Evolutionary conservation across 139 green algal species (phyloP), one percentile per base, ranked within the genome.

Genomic region (Chlamydomonas schloesseri): DNA sequence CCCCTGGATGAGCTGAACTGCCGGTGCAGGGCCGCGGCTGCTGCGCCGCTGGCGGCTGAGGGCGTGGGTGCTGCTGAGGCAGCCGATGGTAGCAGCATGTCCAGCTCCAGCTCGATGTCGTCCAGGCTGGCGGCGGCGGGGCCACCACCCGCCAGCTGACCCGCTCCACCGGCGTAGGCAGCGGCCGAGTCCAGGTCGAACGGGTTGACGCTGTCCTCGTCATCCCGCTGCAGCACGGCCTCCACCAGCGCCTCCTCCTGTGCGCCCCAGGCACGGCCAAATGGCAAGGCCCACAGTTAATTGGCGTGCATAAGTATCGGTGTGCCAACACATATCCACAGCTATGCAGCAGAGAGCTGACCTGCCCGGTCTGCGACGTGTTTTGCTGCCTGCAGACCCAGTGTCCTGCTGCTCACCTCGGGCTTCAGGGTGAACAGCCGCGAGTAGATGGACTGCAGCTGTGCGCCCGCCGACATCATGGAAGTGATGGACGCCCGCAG

Each of bases 171-270:
- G 6, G 55, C 23, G 28, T 62, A 73, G 26, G 60, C 42, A 15
- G 60, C 60, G 14, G 76, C 76, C 8, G 76, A 83, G 23, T 83
- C 60, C 15, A 83, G 60, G 60, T 83, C 76, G 42, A 83, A 83
- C 15, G 76, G 76, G 60, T 83, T 83, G 76, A 83, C 42, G 24
- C 36, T 37, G 1, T 36, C 76, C 76, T 83, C 78, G 26, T 84
- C 78, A 20, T 84, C 78, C 2, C 65, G 65, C 31, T 11, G 17
- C 67, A 84, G 29, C 15, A 84, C 65, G 9, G 46, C n/a, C 46
- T 84, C 78, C 46, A 84, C 46, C n/a, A 84, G 78, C 46, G 21
- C 64, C 64, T 84, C 78, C 78, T 84, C 78, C 78, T 84, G 42
- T n/a, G n/a, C n/a, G n/a, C n/a, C n/a, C n/a, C n/a, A n/a, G n/a